Conservation (phyloP, 768 basidiomycete genomes). For the Lentinula lateritia region DNA sequence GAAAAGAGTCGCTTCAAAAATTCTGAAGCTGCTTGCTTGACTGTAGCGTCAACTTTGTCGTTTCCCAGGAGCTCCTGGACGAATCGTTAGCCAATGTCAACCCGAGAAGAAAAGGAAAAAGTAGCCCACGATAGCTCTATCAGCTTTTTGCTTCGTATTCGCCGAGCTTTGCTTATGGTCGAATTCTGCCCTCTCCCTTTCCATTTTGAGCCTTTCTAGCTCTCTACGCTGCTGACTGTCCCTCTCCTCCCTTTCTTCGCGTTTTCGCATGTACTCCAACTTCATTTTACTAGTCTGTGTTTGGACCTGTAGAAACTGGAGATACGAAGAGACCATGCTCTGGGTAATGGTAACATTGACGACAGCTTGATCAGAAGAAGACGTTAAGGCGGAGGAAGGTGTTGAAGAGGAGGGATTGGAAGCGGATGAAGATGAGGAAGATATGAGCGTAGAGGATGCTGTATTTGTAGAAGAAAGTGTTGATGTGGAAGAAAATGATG, state of each 20-base stretch:
- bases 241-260: slow-evolving; percentile 66
- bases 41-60: slow-evolving; percentile 47
- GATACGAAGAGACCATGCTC: slow-evolving; percentile 47
- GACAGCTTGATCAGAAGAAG: slow-evolving; percentile 32
- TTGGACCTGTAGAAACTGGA: slow-evolving; percentile 62
- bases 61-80: slow-evolving; percentile 53
- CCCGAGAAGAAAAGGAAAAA: background rate
- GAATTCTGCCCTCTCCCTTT: slow-evolving; percentile 52
- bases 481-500: slow-evolving; percentile 10
- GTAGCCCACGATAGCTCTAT: slow-evolving; percentile 52
- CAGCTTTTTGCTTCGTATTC: slow-evolving; percentile 54
- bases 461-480: slow-evolving; percentile 14
- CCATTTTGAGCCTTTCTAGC: slow-evolving; percentile 45
- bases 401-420: background rate
- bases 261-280: slow-evolving; percentile 59
- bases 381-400: slow-evolving; percentile 7
- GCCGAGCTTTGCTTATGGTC: slow-evolving; percentile 47
- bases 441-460: slow-evolving; percentile 13
- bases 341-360: slow-evolving; percentile 51
- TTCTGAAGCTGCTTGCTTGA: slow-evolving; percentile 64
- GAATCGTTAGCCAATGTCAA: background rate
- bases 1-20: slow-evolving; percentile 66
- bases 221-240: slow-evolving; percentile 48
- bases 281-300: slow-evolving; percentile 66
- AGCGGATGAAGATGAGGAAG: slow-evolving; percentile 11